Percentiles rank a stretch among this genome's conserved stretches.
These are phyloP conservation scores for Boletus sensibilis DNA, from an alignment of 768 basidiomycete genomes.

Conservation along the genomic window DNA sequence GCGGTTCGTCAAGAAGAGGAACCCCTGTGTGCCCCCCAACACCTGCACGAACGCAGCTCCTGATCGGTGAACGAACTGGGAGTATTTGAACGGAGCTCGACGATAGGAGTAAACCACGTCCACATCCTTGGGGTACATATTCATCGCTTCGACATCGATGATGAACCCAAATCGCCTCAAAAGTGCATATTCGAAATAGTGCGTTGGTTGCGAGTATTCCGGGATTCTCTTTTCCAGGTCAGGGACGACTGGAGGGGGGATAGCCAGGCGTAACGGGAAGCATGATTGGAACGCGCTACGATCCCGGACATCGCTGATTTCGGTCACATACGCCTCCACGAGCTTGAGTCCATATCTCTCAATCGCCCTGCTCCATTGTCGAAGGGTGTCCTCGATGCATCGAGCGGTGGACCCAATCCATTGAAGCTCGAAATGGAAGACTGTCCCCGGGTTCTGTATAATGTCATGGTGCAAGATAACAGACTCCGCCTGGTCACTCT, in stretches of 20 bases:
- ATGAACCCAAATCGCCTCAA: conserved; percentile 79
- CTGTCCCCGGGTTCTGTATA: conserved; percentile 91
- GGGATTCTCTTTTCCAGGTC: conserved; percentile 68
- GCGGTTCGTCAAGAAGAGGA: conserved; percentile 87
- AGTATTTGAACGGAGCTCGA: conserved; percentile 69
- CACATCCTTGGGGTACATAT: conserved; percentile 75
- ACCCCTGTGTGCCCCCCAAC: conserved; percentile 73
- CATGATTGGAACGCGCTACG: conserved; percentile 92
- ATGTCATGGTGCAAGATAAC: conserved; percentile 91
- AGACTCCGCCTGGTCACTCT: conserved; percentile 84
- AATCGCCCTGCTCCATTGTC: conserved; percentile 76
- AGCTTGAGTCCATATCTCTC: conserved; percentile 89
- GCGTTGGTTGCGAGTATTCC: conserved; percentile 60
- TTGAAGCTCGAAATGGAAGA: conserved; percentile 95
- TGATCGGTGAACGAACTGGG: conserved; percentile 89
- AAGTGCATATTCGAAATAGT: conserved; percentile 81
- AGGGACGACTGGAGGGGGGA: conserved; percentile 69
- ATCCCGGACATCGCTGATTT: conserved; percentile 82
- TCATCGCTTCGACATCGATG: conserved; percentile 75
- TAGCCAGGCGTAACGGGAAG: conserved; percentile 73
- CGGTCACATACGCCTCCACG: conserved; percentile 90
- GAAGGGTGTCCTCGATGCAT: conserved; percentile 84
- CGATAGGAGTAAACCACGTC: conserved; percentile 91
- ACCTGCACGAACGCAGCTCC: conserved; percentile 92
- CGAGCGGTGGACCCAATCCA: conserved; percentile 96